Evolutionary conservation across 176 grass and related monocot genomes (phyloP).

Genomic region (Aegilops longissima): DNA sequence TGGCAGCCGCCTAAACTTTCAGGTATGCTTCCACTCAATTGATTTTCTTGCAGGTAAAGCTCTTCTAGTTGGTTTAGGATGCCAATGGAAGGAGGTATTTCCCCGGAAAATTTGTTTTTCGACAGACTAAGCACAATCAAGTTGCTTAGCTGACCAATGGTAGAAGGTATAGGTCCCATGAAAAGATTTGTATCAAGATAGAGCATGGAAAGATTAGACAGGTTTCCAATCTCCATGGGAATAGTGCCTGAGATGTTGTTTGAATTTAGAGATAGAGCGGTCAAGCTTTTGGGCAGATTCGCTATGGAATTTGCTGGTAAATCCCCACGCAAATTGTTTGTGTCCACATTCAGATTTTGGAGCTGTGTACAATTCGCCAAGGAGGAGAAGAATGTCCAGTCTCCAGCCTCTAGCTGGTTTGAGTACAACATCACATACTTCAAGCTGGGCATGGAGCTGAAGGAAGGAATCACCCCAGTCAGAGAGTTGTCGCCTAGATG

Average conservation of each 20-base stretch:
- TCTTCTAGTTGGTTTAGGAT: background rate
- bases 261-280: background rate
- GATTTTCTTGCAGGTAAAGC: background rate
- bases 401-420: slow-evolving; percentile 39
- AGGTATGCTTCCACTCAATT: background rate
- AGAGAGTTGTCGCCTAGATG: slow-evolving; percentile 24
- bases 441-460: background rate
- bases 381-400: slow-evolving; percentile 40
- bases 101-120: background rate
- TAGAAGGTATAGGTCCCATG: background rate
- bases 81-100: background rate
- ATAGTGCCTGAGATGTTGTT: background rate
- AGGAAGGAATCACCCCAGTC: slow-evolving; percentile 20
- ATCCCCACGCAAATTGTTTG: slow-evolving; percentile 23
- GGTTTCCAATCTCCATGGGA: background rate
- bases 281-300: slow-evolving; percentile 25
- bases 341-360: background rate
- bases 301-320: background rate
- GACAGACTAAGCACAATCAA: background rate
- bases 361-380: slow-evolving; percentile 21
- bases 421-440: background rate
- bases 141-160: background rate
- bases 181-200: background rate
- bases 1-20: background rate
- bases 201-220: background rate